Evolutionary conservation across 1,284 basidiomycete species (phyloP), one percentile per base, ranked within the genome.

Genomic region (Amylostereum chailletii): DNA sequence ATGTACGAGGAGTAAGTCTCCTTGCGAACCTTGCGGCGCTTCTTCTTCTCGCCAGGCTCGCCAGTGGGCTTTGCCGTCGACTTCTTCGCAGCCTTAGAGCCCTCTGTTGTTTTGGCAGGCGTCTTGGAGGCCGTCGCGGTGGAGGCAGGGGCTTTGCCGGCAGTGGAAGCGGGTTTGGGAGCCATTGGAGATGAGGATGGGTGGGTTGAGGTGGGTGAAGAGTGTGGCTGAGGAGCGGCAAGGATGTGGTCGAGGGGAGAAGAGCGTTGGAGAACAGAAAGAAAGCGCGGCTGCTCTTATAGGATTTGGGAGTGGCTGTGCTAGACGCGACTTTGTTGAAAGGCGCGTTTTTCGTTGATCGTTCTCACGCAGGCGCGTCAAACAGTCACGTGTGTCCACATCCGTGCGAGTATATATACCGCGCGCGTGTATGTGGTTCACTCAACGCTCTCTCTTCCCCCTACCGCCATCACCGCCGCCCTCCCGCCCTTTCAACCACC

Each of bases 1-100:
- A 94, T 93, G 75, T 94, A 94, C 3, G 91, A 92, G 48, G 87
- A 88, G 76, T 93, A 94, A 11, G 90, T 92, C 74, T 94, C 90
- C 80, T 88, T 90, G 68, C 87, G 76, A 54, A 83, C 69, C 76
- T 92, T 94, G 75, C 86, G 87, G 71, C 87, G 77, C 75, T 86
- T 86, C 83, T 92, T 92, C 84, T 94, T 92, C 65, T 89, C 83
- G 50, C 79, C 83, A 38, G 77, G 78, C 52, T 81, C 85, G 54
- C 74, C 79, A 46, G 75, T 77, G 52, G 76, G 71, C 8, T 74
- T 70, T 5, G 81, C 79, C 55, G 81, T 72, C 34, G 86, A 90
- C 72, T 92, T 93, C 79, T 92, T 94, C 30, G 86, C 86, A 8
- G 82, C 83, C 71, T 91, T 91, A 8, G 76, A 64, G 47, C 76